Evolutionary conservation across 202 grass and related monocot genomes (phyloP).

Genomic region (Musa balbisiana): DNA sequence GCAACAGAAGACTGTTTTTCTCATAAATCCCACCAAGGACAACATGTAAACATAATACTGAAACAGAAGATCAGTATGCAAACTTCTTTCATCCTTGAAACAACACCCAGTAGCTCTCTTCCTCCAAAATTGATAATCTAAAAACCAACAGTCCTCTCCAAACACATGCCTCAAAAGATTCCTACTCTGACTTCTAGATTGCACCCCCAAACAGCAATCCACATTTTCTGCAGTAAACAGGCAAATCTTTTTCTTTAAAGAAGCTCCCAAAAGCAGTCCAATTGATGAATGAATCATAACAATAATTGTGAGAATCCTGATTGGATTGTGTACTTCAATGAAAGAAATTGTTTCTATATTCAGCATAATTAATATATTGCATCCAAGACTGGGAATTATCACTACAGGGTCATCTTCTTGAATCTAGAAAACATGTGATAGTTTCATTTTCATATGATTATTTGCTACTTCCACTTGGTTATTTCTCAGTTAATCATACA

Average conservation of each 20-base stretch:
- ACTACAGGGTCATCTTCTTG: neutral
- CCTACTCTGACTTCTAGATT: neutral
- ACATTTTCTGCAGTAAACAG: neutral
- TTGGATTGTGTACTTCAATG: neutral
- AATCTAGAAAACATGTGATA: neutral
- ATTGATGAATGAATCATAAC: neutral
- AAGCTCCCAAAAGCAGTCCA: neutral
- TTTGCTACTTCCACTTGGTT: neutral
- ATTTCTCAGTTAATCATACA: neutral
- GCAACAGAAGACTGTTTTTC: too few species aligned
- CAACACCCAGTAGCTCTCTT: neutral
- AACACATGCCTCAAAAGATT: neutral
- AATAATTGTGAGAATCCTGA: neutral
- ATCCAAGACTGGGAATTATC: too few species aligned
- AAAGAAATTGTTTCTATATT: neutral
- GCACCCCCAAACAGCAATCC: neutral
- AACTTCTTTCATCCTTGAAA: neutral
- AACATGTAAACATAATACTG: neutral
- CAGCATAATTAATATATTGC: neutral
- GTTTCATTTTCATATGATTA: neutral
- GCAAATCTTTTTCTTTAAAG: neutral
- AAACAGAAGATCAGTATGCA: neutral
- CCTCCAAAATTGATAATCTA: neutral
- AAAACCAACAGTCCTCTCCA: neutral
- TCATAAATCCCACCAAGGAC: neutral